Conservation (phyloP, 192 early-diverging fungal species). For the Podila epigama region DNA sequence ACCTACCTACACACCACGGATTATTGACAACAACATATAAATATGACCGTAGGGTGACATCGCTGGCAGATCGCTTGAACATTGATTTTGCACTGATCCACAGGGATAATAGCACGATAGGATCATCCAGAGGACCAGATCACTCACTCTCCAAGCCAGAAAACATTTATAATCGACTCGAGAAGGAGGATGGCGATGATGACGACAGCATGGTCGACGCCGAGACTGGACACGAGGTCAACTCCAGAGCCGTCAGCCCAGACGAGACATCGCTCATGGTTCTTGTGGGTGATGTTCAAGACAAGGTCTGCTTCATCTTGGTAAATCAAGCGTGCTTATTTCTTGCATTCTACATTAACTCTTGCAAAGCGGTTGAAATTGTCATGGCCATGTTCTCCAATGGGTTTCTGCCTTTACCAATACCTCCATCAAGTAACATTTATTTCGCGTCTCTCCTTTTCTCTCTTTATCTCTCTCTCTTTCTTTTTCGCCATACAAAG, state of each 20-base stretch:
- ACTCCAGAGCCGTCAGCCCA: constrained; percentile 28
- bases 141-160: constrained; percentile 24
- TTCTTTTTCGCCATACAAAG: constrained; percentile 24
- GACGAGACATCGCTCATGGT: constrained; percentile 68
- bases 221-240: constrained; percentile 56
- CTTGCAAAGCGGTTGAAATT: too few relatives aligned
- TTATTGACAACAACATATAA: neutral
- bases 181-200: constrained; percentile 49
- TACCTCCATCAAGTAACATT: neutral
- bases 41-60: constrained; percentile 83
- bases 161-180: constrained; percentile 42
- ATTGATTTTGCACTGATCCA: constrained; percentile 98
- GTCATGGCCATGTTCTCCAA: too few relatives aligned
- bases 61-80: constrained; percentile 91
- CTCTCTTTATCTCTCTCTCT: neutral
- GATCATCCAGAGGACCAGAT: constrained; percentile 26
- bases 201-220: constrained; percentile 56
- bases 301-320: constrained; percentile 86
- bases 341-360: too few relatives aligned
- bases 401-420: too few relatives aligned
- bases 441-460: neutral
- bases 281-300: constrained; percentile 92
- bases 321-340: constrained; percentile 48
- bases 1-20: neutral
- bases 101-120: constrained; percentile 69